A percentile compares a stretch with the other conserved stretches of the same genome.
Conservation (phyloP, 2,329 filamentous ascomycete genomes). For the Aureobasidium sp. region DNA sequence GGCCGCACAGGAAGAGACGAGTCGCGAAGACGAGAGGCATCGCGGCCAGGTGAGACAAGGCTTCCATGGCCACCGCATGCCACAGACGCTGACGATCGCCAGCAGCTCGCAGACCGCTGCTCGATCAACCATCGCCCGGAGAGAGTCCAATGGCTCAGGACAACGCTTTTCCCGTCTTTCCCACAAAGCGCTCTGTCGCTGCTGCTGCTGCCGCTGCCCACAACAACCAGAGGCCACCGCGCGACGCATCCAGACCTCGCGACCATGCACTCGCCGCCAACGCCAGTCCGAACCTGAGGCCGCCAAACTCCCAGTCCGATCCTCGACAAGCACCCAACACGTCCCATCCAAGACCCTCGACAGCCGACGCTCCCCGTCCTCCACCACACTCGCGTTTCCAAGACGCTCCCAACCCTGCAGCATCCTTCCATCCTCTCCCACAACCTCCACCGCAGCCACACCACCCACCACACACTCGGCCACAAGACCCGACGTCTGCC, state of each 20-base stretch:
- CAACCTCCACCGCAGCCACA: neutral
- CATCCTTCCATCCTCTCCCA: neutral
- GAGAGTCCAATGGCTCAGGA: slow-evolving; percentile 29
- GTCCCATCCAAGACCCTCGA: neutral
- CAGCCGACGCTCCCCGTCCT: slow-evolving; percentile 1
- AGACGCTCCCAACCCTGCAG: neutral
- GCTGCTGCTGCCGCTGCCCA: slow-evolving; percentile 18
- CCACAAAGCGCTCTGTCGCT: slow-evolving; percentile 25
- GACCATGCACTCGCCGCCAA: neutral
- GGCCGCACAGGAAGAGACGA: neutral
- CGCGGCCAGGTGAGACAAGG: slow-evolving; percentile 1
- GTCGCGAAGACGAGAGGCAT: neutral
- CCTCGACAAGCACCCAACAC: neutral
- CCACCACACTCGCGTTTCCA: neutral
- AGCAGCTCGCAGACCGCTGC: slow-evolving; percentile 21
- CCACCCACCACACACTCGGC: neutral
- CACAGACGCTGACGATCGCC: slow-evolving; percentile 13
- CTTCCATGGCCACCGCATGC: neutral
- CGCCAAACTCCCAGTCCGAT: neutral
- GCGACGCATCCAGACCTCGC: neutral
- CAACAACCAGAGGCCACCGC: slow-evolving; percentile 22
- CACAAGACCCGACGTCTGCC: neutral
- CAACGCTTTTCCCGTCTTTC: slow-evolving; percentile 44
- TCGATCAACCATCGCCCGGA: slow-evolving; percentile 24
- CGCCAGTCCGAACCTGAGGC: neutral